A percentile compares a stretch with the other conserved stretches of the same genome.
phyloP scores from a whole-genome alignment of 768 basidiomycete genomes.

The Collybia sordida region DNA sequence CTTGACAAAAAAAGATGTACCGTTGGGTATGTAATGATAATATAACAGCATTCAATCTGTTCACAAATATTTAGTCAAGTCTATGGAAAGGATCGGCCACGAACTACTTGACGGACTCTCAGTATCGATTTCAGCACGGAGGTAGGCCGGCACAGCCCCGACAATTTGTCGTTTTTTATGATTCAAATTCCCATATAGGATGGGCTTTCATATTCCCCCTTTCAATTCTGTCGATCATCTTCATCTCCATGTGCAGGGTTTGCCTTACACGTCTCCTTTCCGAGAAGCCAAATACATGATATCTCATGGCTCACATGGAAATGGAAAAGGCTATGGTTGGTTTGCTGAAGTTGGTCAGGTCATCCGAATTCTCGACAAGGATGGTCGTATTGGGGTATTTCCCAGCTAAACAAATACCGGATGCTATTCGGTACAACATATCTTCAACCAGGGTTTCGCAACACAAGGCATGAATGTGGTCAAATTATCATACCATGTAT shows the following conservation, averaged over 20 bases:
- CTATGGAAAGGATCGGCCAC: conserved; percentile 45
- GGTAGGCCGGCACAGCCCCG: conserved; percentile 34
- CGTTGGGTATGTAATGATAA: conserved; percentile 39
- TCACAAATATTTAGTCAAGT: conserved; percentile 22
- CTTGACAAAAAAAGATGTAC: conserved; percentile 41
- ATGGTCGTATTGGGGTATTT: conserved; percentile 45
- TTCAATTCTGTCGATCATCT: conserved; percentile 73
- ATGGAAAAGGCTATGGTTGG: conserved; percentile 71
- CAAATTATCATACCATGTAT: too few species aligned
- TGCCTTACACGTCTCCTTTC: conserved; percentile 54
- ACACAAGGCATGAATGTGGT: too few species aligned
- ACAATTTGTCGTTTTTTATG: neutral
- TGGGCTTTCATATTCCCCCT: conserved; percentile 84
- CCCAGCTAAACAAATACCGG: conserved; percentile 34
- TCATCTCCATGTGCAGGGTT: conserved; percentile 70
- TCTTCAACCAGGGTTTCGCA: too few species aligned
- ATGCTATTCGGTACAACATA: too few species aligned
- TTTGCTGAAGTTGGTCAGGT: conserved; percentile 66
- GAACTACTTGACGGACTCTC: conserved; percentile 46
- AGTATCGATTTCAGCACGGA: conserved; percentile 41
- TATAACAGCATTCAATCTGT: neutral
- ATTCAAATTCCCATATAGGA: conserved; percentile 35
- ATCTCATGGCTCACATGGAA: conserved; percentile 31
- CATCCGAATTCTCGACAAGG: conserved; percentile 56
- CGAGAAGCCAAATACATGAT: conserved; percentile 50